These are phyloP conservation scores for Ophiognomonia clavigignenti-juglandacearum DNA, from an alignment of 2,329 filamentous ascomycete genomes.

Conservation along the genomic window DNA sequence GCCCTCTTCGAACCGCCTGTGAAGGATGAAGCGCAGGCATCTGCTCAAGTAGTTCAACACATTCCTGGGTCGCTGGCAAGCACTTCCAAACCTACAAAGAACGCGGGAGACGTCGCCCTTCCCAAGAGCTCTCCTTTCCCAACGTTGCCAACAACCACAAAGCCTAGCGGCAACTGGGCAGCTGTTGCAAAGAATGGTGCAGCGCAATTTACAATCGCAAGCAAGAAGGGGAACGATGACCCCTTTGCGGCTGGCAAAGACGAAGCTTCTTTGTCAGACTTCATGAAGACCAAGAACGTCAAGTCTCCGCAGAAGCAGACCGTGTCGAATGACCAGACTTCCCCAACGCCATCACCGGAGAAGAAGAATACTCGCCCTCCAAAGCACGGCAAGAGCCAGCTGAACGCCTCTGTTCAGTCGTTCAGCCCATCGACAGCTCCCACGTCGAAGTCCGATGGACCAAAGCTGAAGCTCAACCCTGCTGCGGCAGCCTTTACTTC, in stretches of 20 bases:
- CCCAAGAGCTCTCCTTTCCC: constrained; percentile 7
- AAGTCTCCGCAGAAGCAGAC: constrained; percentile 3
- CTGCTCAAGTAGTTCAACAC: neutral
- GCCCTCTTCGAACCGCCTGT: constrained; percentile 1
- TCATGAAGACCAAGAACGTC: constrained; percentile 1
- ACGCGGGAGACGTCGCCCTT: constrained; percentile 2
- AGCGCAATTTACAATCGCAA: neutral
- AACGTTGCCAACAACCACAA: constrained; percentile 1
- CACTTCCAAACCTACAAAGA: neutral
- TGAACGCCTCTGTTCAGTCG: constrained; percentile 18
- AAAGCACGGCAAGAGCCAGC: neutral
- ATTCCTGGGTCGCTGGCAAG: neutral
- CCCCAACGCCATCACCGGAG: constrained; percentile 7
- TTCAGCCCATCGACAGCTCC: constrained; percentile 12
- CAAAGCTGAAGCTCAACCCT: neutral
- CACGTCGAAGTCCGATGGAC: neutral
- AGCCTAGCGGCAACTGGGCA: constrained; percentile 1
- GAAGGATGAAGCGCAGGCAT: neutral
- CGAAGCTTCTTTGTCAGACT: neutral
- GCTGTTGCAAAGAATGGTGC: neutral
- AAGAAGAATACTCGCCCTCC: constrained; percentile 2
- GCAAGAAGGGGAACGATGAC: constrained; percentile 2
- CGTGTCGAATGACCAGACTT: neutral
- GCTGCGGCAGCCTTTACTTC: neutral
- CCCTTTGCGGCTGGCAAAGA: neutral